Percentiles rank a stretch among this genome's conserved stretches.
Evolutionary conservation across 169 alveolate genomes (phyloP).

Genomic region (Plasmodium blacklocki): DNA sequence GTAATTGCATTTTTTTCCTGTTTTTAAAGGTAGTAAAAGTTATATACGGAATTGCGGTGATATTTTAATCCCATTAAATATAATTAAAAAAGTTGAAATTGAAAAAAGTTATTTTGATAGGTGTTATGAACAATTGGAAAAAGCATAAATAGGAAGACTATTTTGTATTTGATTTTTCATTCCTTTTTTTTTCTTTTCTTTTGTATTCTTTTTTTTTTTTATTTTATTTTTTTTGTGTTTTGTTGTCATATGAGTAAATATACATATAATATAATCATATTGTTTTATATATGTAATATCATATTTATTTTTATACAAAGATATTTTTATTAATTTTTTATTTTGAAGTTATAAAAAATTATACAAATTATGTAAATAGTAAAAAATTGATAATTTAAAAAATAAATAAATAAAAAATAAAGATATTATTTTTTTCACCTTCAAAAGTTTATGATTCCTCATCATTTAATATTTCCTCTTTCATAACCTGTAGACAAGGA

Average conservation of each 20-base stretch:
- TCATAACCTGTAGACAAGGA: constrained; percentile 48
- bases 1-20: constrained; percentile 3
- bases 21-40: constrained; percentile 17
- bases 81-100: constrained; percentile 43
- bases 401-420: too few relatives aligned
- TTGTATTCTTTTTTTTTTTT: not conserved
- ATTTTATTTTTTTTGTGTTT: not conserved
- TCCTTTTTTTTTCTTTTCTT: not conserved
- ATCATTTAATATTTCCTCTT: constrained; percentile 73
- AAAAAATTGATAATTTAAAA: too few relatives aligned
- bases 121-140: constrained; percentile 41
- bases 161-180: not conserved
- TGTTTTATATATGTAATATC: constrained; percentile 1
- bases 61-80: constrained; percentile 47
- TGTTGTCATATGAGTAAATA: not conserved
- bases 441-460: constrained; percentile 45
- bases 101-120: constrained; percentile 46
- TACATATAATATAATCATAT: too few relatives aligned
- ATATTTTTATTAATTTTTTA: not conserved
- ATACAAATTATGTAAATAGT: not conserved
- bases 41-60: constrained; percentile 39
- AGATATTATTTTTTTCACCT: not conserved
- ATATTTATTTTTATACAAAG: not conserved
- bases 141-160: not conserved
- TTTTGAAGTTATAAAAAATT: not conserved